Evolutionary conservation across 1,284 basidiomycete genomes (phyloP), one percentile per base, ranked within the genome.

Genomic region (Porodaedalea pini): DNA sequence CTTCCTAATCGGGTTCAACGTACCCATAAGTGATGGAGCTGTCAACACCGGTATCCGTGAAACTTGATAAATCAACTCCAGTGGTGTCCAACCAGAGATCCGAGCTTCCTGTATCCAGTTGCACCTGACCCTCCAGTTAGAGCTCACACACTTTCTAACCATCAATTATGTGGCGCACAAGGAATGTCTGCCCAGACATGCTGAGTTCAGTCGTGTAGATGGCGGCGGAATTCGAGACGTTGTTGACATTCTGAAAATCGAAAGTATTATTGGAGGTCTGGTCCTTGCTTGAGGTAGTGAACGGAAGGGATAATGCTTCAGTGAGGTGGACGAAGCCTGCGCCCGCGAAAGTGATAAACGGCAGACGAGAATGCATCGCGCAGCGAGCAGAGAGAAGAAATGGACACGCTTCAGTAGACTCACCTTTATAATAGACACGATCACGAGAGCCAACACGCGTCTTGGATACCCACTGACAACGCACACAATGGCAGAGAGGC

Each of bases 81-180:
- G 55, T 51, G 4, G 55, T 57, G 31, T 57, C 55, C 1, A 57
- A 19, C 55, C 55, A 57, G 4, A 57, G 48, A 27, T 57, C 55
- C 21, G 55, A 51, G 27, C 55, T 57, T 10, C 55, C 55, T 19
- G 55, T 57, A 36, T 43, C 55, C 15, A 57, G n/a, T 31, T 51
- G 49, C 6, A 57, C 53, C 53, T 54, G 31, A 2, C 23, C 2
- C 6, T 13, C 13, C 19, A 41, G 27, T 41, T 13, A 7, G 49
- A 27, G 23, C 36, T 37, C n/a, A 15, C 3, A 4, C 21, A 2
- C 40, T 41, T 19, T n/a, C 8, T 17, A 41, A 41, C n/a, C 8
- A 8, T n/a, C 21, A 8, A 41, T 41, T 19, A n/a, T 19, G 17
- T 40, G 21, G 37, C 54, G 10, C 21, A 56, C 56, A 31, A 32